These are phyloP conservation scores for Ganoderma boninense DNA, from an alignment of 1,284 basidiomycete species.

Conservation along the genomic window DNA sequence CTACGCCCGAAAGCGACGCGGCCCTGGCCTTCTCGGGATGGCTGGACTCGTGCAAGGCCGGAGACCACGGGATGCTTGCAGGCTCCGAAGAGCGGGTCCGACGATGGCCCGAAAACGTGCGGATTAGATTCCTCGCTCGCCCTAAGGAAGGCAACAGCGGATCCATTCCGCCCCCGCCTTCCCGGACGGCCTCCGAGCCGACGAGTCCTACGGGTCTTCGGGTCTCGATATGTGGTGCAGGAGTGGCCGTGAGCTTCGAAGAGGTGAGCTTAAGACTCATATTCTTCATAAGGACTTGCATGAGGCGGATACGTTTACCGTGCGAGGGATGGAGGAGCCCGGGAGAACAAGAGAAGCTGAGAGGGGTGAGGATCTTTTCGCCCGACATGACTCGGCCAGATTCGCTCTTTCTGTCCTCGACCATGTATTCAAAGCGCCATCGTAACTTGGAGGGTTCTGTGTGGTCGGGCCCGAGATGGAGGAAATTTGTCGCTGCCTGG, in stretches of 20 bases:
- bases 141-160: neutral
- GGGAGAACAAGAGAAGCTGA: conserved; percentile 79
- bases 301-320: conserved; percentile 67
- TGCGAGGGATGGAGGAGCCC: conserved; percentile 67
- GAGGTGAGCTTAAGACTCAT: conserved; percentile 65
- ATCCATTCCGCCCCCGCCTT: neutral
- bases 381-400: conserved; percentile 57
- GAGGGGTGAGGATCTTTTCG: conserved; percentile 75
- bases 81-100: conserved; percentile 30
- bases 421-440: conserved; percentile 83
- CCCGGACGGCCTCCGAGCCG: neutral
- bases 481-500: conserved; percentile 10
- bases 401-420: conserved; percentile 46
- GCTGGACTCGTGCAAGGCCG: neutral
- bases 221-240: neutral
- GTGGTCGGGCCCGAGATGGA: conserved; percentile 11
- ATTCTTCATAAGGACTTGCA: conserved; percentile 76
- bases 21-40: conserved; percentile 15
- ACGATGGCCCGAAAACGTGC: conserved; percentile 18
- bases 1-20: conserved; percentile 20
- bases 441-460: conserved; percentile 49
- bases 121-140: neutral
- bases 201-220: conserved; percentile 3
- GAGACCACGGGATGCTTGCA: conserved; percentile 7
- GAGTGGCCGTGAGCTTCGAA: conserved; percentile 53